Evolutionary conservation across 441 rosid species (phyloP), one percentile per base, ranked within the genome.

Genomic region (Arabidopsis hybrid): DNA sequence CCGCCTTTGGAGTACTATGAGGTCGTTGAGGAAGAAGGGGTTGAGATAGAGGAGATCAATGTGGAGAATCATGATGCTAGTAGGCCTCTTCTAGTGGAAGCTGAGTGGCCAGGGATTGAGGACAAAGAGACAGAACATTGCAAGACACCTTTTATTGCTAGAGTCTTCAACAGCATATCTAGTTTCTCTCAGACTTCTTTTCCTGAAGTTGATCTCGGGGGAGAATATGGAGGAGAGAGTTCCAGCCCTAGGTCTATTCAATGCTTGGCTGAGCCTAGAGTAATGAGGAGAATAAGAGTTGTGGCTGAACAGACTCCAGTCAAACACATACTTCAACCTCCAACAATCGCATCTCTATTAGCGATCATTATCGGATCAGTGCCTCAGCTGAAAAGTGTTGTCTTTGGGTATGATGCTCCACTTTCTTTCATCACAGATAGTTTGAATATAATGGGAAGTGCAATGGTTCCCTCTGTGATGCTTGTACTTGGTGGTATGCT

Each of bases 61-160:
- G 60, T 59, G 5, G 11, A 49, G 40, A 63, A 64, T 67, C 29
- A 64, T 36, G 87, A 88, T 52, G 49, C 67, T 35, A 94, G 99
- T 8, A 82, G 87, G 47, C 97, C 99, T 11, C 91, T 94, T 58
- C 84, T 92, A 1, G 88, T 92, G 16, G 96, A 87, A 69, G 99
- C 99, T 26, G 97, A 94, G 67, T 94, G 99, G 97, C 99, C 96
- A 0, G 97, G 99, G 49, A 92, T 94, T 0, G 97, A 92, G 85
- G 99, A 94, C 0, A 94, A 89, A 69, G 99, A 87, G 80, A 92
- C 91, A 0, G 93, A 89, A 72, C 94, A 92, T 76, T 83, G 88
- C 50, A 90, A 92, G 82, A 86, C 91, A 0, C 97, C 99, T 29
- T 89, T 89, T 65, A 83, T 94, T 59, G 99, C 99, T 0, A 84